phyloP scores from a whole-genome alignment of 2,329 filamentous ascomycete species.

The Huntiella abstrusa region DNA sequence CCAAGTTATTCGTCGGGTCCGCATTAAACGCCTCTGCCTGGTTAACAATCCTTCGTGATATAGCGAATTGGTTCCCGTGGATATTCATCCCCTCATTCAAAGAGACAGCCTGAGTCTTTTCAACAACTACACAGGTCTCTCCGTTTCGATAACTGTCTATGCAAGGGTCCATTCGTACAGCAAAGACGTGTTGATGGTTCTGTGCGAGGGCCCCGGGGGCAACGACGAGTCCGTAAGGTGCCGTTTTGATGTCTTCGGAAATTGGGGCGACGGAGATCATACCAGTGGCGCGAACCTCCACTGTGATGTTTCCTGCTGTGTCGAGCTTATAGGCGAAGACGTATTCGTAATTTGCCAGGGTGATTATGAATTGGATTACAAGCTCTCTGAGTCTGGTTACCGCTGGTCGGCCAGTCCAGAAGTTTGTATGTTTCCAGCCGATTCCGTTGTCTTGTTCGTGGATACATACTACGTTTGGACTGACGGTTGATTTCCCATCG shows the following conservation, averaged over 20 bases:
- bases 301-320: conserved; percentile 39
- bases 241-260: conserved; percentile 30
- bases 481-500: conserved; percentile 31
- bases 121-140: conserved; percentile 29
- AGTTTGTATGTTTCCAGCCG: conserved; percentile 54
- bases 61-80: conserved; percentile 39
- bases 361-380: conserved; percentile 50
- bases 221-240: conserved; percentile 41
- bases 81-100: conserved; percentile 36
- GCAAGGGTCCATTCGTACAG: conserved; percentile 43
- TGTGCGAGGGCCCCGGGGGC: conserved; percentile 44
- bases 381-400: conserved; percentile 42
- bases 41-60: conserved; percentile 29
- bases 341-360: conserved; percentile 53
- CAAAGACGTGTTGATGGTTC: conserved; percentile 55
- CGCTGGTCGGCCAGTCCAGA: conserved; percentile 40
- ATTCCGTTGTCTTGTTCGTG: conserved; percentile 57
- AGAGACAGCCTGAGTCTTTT: conserved; percentile 20
- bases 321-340: conserved; percentile 36
- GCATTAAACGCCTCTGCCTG: conserved; percentile 31
- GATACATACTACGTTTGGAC: conserved; percentile 44
- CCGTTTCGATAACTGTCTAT: conserved; percentile 30
- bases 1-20: conserved; percentile 31
- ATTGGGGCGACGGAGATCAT: conserved; percentile 44
- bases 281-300: conserved; percentile 47